phyloP scores from a whole-genome alignment of 331 rosid genomes.

The Rhamnella rubrinervis region DNA sequence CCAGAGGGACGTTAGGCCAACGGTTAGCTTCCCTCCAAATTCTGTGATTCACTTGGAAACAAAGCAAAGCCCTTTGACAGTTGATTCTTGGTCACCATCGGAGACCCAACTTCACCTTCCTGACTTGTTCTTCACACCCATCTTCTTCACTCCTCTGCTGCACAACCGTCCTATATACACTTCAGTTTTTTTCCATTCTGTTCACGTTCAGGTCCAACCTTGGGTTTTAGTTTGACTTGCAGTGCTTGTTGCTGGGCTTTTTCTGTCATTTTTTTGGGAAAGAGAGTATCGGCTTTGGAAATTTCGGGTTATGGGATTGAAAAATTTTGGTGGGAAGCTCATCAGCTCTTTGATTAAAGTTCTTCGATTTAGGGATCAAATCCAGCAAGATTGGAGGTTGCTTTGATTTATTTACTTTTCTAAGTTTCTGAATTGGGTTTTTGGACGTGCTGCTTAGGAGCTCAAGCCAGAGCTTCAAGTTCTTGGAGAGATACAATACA shows the following conservation, averaged over 20 bases:
- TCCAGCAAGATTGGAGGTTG: not conserved
- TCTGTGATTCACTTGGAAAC: conserved; percentile 66
- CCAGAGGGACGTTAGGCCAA: conserved; percentile 73
- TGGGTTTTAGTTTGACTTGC: conserved; percentile 10
- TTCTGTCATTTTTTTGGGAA: not conserved
- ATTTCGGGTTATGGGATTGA: too few species aligned
- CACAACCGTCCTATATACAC: conserved; percentile 38
- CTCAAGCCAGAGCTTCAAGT: conserved; percentile 9
- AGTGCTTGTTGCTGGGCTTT: not conserved
- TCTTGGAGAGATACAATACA: not conserved
- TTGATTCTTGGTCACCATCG: conserved; percentile 88
- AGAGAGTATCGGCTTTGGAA: not conserved
- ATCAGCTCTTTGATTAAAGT: not conserved
- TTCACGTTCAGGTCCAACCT: conserved; percentile 22
- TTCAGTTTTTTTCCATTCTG: conserved; percentile 16
- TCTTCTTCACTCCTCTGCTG: conserved; percentile 21
- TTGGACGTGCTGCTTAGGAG: not conserved
- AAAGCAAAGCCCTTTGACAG: conserved; percentile 51
- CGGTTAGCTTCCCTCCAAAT: conserved; percentile 84
- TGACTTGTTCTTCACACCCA: conserved; percentile 58
- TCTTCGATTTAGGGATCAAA: conserved; percentile 15
- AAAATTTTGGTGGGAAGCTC: conserved; percentile 12
- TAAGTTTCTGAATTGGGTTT: conserved; percentile 10
- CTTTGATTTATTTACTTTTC: conserved; percentile 1
- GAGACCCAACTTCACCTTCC: conserved; percentile 73